Base-by-base conservation (phyloP, 2,329 filamentous ascomycete genomes). In the Ceratocystis cacaofunesta region DNA sequence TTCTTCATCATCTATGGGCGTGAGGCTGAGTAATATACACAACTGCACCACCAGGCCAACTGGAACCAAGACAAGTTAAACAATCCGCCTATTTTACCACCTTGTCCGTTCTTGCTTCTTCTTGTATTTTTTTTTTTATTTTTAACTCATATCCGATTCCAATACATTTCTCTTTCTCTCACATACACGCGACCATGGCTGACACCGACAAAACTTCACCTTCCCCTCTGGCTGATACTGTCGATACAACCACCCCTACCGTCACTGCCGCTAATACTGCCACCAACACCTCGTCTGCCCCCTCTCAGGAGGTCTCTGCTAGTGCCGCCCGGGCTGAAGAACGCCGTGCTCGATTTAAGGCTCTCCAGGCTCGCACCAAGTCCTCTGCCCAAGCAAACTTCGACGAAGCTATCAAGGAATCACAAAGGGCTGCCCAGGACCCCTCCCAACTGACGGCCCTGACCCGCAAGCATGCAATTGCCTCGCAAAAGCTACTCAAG, bases 401-500 rank as follows among this genome's bases (percentile, higher is more conserved):
- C 69, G 88, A 90, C 73, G 92, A 92, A 74, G 90, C 90, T 6
- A 88, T 88, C 36, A 85, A 85, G 61, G 92, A 96, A 77, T 88
- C 89, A 17, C 87, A 92, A 72, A 86, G 90, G 52, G 79, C 91
- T 62, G 83, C 87, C 2, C 85, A 86, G 30, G 90, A 96, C 72
- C 89, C 90, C 4, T 82, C 82, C 2, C 82, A 92, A 68, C 83
- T 96, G 61, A 85, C 85, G 1, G 83, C 89, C 1, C 78, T 97
- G n/a, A 85, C 88, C 69, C 88, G 92, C 68, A 90, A 91, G 72
- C 89, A 90, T 71, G 92, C 90, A 65, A 86, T 94, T 70, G 92
- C 94, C 22, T 86, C 88, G 5, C 90, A 96, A 74, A 99, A 97
- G 73, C 84, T 99, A 0, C 82, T 96, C 55, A 96, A 96, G 78